Percentiles rank a stretch among this genome's conserved stretches.
Conservation (phyloP, 345 rosid genomes). For the Limnanthes douglasii region DNA sequence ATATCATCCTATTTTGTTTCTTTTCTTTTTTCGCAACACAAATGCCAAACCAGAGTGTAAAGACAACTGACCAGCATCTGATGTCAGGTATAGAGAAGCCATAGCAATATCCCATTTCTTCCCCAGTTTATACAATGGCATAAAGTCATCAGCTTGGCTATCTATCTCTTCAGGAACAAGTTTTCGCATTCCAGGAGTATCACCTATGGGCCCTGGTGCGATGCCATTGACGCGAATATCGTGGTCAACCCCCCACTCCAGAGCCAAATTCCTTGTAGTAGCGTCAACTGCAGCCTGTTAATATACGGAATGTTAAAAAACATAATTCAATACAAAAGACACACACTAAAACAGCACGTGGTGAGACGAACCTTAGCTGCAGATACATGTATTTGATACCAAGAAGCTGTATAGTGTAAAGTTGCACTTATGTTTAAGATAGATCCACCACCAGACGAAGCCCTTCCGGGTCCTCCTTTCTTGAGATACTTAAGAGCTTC, state of each 20-base stretch:
- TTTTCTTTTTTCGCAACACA: background rate
- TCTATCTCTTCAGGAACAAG: conserved; percentile 53
- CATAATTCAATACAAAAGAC: too few relatives aligned
- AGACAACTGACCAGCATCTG: conserved; percentile 40
- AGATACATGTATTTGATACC: conserved; percentile 80
- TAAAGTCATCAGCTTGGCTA: conserved; percentile 19
- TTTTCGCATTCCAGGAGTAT: conserved; percentile 71
- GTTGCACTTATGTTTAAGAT: conserved; percentile 76
- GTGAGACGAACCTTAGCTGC: conserved; percentile 53
- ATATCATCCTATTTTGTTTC: background rate
- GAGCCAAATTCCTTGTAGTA: conserved; percentile 52
- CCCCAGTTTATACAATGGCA: conserved; percentile 50
- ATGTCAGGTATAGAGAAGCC: conserved; percentile 64
- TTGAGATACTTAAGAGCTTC: conserved; percentile 58
- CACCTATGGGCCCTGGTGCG: conserved; percentile 75
- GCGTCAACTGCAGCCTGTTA: conserved; percentile 78
- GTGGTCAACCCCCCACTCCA: conserved; percentile 77
- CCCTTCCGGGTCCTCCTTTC: conserved; percentile 51
- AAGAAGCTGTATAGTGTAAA: conserved; percentile 58
- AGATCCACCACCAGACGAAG: conserved; percentile 27
- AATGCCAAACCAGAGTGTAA: background rate
- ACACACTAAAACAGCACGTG: too few relatives aligned
- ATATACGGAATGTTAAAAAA: too few relatives aligned
- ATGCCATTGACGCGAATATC: conserved; percentile 39
- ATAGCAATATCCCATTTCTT: conserved; percentile 84